Evolutionary conservation across 352 stramenopile genomes (phyloP), one percentile per base, ranked within the genome.

Genomic region (Globisporangium spiculum): DNA sequence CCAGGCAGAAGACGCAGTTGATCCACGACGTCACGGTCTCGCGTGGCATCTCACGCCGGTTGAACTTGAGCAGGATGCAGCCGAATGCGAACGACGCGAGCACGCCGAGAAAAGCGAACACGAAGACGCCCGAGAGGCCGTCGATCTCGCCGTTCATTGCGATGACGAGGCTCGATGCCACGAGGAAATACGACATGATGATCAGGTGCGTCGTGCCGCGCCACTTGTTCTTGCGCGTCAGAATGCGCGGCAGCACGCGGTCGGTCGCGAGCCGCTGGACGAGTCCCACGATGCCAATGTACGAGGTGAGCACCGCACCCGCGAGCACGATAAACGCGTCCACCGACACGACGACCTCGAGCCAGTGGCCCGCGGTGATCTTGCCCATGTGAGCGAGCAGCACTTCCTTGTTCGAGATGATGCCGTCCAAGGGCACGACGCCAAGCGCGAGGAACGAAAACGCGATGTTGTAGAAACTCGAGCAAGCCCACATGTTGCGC

Each of bases 311-410:
- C 10, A 95, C 76, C 0, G 83, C 88, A 8, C 86, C 88, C 3
- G 76, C 79, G 18, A 96, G 68, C 8, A 95, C 86, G 12, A 95
- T 74, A 62, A 96, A 94, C 18, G 88, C 86, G 55, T 96, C 88
- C 5, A 96, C 32, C 2, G 70, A 71, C 7, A 91, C 75, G 36
- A 64, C 64, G 27, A 75, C 59, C 52, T 81, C 60, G 12, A 81
- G 64, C 60, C 63, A 76, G 3, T 66, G 32, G 8, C 74, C 75
- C 1, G 70, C 71, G 6, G 67, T 70, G 55, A 69, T 54, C 7
- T 72, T 63, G 24, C 81, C 85, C 72, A 90, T 93, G 32, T 83
- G 60, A n/a, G 84, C 82, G 20, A 93, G 67, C 36, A 93, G 81
- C 18, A 78, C 80, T 38, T 84, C 76, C 30, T 71, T 57, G 38